Evolutionary conservation across 768 basidiomycete genomes (phyloP), one percentile per base, ranked within the genome.

Genomic region (Neoboletus subvelutipes): DNA sequence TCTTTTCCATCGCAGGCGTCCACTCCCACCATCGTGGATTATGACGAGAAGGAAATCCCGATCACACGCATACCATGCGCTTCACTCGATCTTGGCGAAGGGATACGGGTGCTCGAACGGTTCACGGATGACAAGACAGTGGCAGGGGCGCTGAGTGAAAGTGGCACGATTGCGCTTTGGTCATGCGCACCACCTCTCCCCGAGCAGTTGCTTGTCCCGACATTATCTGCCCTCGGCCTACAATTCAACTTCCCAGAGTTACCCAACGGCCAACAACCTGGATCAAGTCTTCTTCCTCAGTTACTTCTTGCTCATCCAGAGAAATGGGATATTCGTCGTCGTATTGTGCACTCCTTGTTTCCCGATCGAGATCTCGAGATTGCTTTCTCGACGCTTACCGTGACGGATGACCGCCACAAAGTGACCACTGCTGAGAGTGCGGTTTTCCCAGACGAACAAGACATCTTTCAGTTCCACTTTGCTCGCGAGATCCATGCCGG

Each of bases 391-490:
- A 43, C 73, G 77, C n/a, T 80, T 80, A 1, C 74, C 73, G 34
- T 81, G 78, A 4, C 64, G 65, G 37, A 77, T 77, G 54, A 74
- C 75, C 67, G 15, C 82, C 20, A 64, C 80, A 39, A 64, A 74
- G 12, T 10, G 29, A 17, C 34, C 36, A 39, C 50, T 2, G n/a
- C 20, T 11, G 45, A 63, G 51, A 56, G 52, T 39, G 69, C 65
- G 39, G 54, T 77, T 0, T 78, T 92, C 62, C 71, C 81, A 58
- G 93, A 92, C 64, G 74, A 75, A 2, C 85, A 85, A 52, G 91
- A 98, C 67, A 83, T 80, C 2, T 90, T 93, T 69, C 72, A 73
- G 29, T 85, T 92, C 60, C 80, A 85, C 55, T 62, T 73, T 11
- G 59, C 69, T 20, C 71, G 18, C 71, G 71, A 31, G 61, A 59